A percentile compares a stretch with the other conserved stretches of the same genome.
These are phyloP conservation scores for Hymenoscyphus occultus DNA, from an alignment of 2,329 filamentous ascomycete species.

Conservation along the genomic window DNA sequence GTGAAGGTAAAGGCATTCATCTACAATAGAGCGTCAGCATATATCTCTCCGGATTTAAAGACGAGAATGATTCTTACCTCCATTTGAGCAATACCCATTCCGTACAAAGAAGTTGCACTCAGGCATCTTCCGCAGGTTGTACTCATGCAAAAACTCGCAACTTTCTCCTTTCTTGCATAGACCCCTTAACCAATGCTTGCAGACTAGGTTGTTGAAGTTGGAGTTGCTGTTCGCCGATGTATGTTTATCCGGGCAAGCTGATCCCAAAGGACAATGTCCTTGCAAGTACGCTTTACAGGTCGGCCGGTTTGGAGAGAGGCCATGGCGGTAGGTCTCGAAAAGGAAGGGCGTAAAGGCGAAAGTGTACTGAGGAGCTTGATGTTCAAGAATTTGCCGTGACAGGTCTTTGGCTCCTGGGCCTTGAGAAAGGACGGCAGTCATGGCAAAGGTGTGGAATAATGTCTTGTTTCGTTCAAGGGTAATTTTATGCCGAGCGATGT, in stretches of 20 bases:
- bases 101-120: constrained; percentile 96
- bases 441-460: constrained; percentile 14
- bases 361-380: constrained; percentile 55
- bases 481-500: background rate
- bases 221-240: constrained; percentile 39
- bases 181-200: constrained; percentile 97
- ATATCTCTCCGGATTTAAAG: background rate
- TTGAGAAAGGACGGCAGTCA: constrained; percentile 26
- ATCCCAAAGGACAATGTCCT: constrained; percentile 82
- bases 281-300: constrained; percentile 83
- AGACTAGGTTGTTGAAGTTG: constrained; percentile 79
- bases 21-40: constrained; percentile 38
- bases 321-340: constrained; percentile 77
- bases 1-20: constrained; percentile 92
- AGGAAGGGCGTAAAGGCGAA: constrained; percentile 89
- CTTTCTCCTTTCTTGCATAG: constrained; percentile 96
- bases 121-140: constrained; percentile 96
- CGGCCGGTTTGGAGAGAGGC: constrained; percentile 73
- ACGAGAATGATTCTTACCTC: constrained; percentile 39
- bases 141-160: constrained; percentile 98
- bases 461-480: background rate
- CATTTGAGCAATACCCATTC: constrained; percentile 93
- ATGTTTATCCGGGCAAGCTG: constrained; percentile 83
- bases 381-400: constrained; percentile 50
- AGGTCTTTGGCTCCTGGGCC: constrained; percentile 32